phyloP scores from a whole-genome alignment of 257 asterid genomes.

The Scutellaria minor region DNA sequence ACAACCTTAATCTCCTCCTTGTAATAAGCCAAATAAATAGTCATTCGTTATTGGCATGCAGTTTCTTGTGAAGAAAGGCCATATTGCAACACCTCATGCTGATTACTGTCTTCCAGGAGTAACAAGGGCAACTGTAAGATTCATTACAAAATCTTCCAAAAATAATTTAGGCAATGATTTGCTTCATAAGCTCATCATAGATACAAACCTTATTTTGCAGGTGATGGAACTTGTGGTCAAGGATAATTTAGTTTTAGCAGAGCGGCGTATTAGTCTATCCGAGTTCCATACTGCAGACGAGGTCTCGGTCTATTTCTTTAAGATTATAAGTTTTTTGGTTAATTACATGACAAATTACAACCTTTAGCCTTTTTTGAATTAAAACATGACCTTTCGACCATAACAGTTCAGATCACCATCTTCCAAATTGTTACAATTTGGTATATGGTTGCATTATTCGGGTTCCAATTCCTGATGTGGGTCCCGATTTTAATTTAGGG shows the following conservation, averaged over 20 bases:
- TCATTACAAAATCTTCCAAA: neutral
- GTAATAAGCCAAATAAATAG: neutral
- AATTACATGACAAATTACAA: no score
- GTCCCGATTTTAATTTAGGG: no score
- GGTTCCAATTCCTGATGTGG: no score
- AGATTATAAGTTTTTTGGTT: neutral
- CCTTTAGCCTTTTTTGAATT: no score
- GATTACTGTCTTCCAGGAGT: constrained; percentile 94
- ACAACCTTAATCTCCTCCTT: neutral
- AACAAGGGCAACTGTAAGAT: constrained; percentile 85
- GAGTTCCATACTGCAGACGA: constrained; percentile 95
- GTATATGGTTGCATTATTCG: no score
- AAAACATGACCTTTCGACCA: no score
- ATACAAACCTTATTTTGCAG: constrained; percentile 45
- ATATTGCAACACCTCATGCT: constrained; percentile 76
- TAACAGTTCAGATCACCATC: no score
- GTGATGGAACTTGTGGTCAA: constrained; percentile 69
- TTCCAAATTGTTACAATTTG: no score
- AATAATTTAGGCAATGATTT: no score
- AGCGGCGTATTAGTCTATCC: constrained; percentile 77
- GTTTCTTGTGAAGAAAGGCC: constrained; percentile 85
- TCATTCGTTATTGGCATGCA: constrained; percentile 34
- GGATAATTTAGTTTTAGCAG: constrained; percentile 62
- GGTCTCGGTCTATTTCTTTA: constrained; percentile 46
- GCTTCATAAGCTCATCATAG: no score